A percentile compares a stretch with the other conserved stretches of the same genome.
Evolutionary conservation across 768 basidiomycete genomes (phyloP).

Genomic region (Pleurotus salmoneostramineus): DNA sequence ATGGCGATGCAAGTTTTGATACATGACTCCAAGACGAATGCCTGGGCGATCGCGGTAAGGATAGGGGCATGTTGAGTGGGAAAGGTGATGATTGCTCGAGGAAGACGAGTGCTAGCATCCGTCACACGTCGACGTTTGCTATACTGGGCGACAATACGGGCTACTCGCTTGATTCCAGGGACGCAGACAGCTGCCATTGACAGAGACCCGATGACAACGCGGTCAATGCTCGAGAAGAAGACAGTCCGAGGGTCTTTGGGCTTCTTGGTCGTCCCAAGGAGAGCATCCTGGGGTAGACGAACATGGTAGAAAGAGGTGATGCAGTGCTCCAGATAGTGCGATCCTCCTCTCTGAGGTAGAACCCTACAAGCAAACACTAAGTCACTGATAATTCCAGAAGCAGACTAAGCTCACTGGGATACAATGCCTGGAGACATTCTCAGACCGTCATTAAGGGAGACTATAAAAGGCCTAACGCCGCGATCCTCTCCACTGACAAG

Average conservation of each 20-base stretch:
- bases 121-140: constrained; percentile 23
- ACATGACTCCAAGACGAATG: constrained; percentile 31
- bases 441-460: constrained; percentile 32
- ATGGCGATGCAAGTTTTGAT: constrained; percentile 14
- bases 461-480: constrained; percentile 36
- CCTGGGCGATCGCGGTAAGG: constrained; percentile 27
- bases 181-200: constrained; percentile 19
- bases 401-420: constrained; percentile 15
- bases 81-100: constrained; percentile 27
- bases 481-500: constrained; percentile 27
- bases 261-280: constrained; percentile 22
- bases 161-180: constrained; percentile 17
- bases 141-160: constrained; percentile 25
- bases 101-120: constrained; percentile 10
- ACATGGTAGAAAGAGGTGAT: not conserved
- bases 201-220: constrained; percentile 28
- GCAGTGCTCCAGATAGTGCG: constrained; percentile 3
- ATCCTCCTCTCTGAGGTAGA: constrained; percentile 22
- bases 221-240: constrained; percentile 23
- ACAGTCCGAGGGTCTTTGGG: constrained; percentile 8
- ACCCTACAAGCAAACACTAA: constrained; percentile 5
- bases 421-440: constrained; percentile 31
- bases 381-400: not conserved
- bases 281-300: constrained; percentile 25
- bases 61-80: constrained; percentile 38